Evolutionary conservation across 2,329 filamentous ascomycete species (phyloP), one percentile per base, ranked within the genome.

Genomic region (Pseudogymnoascus sp.): DNA sequence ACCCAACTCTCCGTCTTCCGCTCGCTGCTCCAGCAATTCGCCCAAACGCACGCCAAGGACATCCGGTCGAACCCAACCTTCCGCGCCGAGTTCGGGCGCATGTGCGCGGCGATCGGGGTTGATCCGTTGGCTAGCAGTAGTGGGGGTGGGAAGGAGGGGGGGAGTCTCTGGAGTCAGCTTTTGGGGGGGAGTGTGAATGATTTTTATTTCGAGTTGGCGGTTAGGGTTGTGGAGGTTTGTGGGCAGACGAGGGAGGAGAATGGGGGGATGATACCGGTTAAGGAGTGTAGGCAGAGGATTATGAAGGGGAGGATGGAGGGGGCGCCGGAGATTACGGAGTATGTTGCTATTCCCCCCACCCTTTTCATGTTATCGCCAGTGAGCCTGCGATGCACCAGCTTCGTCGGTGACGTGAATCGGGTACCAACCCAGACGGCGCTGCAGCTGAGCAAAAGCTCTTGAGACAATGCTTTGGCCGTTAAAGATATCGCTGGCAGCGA

Each of bases 131-230:
- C 92, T n/a, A 86, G 83, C 63, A 82, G 79, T 69, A 85, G 81
- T 81, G 70, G 72, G 79, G 68, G 79, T 80, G 61, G 79, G 79
- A 65, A 75, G 76, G 43, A 78, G 76, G 56, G 77, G 79, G 67
- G 80, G 16, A 95, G 88, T 64, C 87, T 97, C 64, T 97, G 95
- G 93, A 89, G 91, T 7, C 93, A 97, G 78, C 85, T 97, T 66
- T 82, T 97, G 18, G 95, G 95, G 31, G 86, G 89, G 65, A 92
- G 88, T 70, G 93, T 99, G 69, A 96, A 97, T 74, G 95, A 99
- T 75, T 99, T 99, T 74, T 99, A 97, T 78, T 97, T 97, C 75
- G 93, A 96, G 79, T 85, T 99, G 53, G 95, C 92, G 1, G 93
- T 97, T n/a, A 84, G 91, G 60, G 90, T 97, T 0, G 95, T 99